Percentiles rank a stretch among this genome's conserved stretches.
Evolutionary conservation across 2,329 filamentous ascomycete genomes (phyloP).

Genomic region (Microdochium nivale): DNA sequence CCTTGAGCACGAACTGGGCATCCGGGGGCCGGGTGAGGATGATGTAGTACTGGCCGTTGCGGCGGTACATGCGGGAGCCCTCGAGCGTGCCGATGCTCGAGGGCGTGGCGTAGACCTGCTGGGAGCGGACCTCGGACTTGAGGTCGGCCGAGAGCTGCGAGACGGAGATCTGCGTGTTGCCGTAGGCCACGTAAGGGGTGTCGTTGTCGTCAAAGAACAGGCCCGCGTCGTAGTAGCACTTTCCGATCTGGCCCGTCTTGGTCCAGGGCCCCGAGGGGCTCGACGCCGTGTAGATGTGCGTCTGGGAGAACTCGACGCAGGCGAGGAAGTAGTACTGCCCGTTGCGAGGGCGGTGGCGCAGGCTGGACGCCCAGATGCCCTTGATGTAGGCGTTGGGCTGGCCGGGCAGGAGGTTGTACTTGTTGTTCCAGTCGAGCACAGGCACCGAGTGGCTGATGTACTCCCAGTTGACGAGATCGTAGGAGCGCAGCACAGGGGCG

Average conservation of each 20-base stretch:
- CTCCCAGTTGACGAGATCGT: conserved; percentile 46
- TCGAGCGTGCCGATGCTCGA: conserved; percentile 28
- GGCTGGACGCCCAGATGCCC: conserved; percentile 47
- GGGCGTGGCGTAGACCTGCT: conserved; percentile 30
- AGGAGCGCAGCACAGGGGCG: conserved; percentile 45
- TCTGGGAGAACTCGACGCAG: conserved; percentile 39
- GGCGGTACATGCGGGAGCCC: conserved; percentile 45
- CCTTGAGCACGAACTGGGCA: conserved; percentile 39
- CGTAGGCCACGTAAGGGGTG: conserved; percentile 49
- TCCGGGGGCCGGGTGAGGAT: conserved; percentile 36
- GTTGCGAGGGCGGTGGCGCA: conserved; percentile 40
- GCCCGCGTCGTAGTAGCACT: conserved; percentile 50
- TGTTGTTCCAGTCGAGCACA: conserved; percentile 32
- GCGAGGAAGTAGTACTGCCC: conserved; percentile 49
- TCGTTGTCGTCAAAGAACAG: conserved; percentile 51
- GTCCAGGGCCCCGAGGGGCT: conserved; percentile 33
- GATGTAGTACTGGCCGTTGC: conserved; percentile 47
- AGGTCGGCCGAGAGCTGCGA: conserved; percentile 41
- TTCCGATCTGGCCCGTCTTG: conserved; percentile 20
- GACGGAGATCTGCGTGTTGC: conserved; percentile 36
- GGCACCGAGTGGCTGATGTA: conserved; percentile 35
- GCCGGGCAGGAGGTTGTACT: conserved; percentile 36
- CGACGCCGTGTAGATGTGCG: conserved; percentile 43
- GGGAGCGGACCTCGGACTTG: conserved; percentile 22
- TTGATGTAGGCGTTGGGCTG: conserved; percentile 34